A percentile compares a stretch with the other conserved stretches of the same genome.
phyloP scores from a whole-genome alignment of 208 protist genomes.

The Leishmania gerbilli region DNA sequence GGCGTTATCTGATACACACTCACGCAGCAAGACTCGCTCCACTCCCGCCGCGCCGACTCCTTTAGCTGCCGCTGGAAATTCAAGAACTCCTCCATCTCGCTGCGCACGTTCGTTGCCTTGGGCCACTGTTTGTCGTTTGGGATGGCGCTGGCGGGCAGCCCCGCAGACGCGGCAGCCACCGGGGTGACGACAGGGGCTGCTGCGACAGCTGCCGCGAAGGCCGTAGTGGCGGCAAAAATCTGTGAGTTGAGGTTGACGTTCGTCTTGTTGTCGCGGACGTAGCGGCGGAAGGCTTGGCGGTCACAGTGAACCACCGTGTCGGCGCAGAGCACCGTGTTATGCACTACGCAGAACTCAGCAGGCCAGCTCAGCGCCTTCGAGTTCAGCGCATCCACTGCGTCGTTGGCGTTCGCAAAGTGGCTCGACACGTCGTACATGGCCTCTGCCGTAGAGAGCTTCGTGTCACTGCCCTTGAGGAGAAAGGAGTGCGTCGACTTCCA shows the following conservation, averaged over 20 bases:
- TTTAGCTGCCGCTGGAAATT: conserved; percentile 43
- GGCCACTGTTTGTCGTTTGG: conserved; percentile 24
- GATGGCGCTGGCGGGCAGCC: conserved; percentile 5
- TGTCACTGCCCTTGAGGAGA: conserved; percentile 69
- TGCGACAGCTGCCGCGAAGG: conserved; percentile 25
- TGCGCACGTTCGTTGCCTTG: conserved; percentile 26
- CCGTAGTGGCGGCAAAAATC: conserved; percentile 28
- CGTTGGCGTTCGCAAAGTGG: conserved; percentile 52
- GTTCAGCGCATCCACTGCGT: conserved; percentile 79
- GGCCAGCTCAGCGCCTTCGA: conserved; percentile 68
- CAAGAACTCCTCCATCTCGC: conserved; percentile 42
- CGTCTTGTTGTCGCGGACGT: conserved; percentile 72
- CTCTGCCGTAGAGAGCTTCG: conserved; percentile 64
- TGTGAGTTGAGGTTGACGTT: conserved; percentile 41
- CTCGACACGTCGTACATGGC: conserved; percentile 59
- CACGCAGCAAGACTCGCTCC: conserved; percentile 77
- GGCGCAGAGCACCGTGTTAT: conserved; percentile 70
- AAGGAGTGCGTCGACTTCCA: conserved; percentile 68
- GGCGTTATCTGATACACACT: conserved; percentile 91
- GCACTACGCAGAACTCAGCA: conserved; percentile 80
- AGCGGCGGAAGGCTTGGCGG: conserved; percentile 71
- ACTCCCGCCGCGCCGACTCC: conserved; percentile 67
- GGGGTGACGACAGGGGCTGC: conserved; percentile 9
- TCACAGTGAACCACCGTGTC: conserved; percentile 62
- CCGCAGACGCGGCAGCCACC: conserved; percentile 1